Evolutionary conservation across 2,329 filamentous ascomycete genomes (phyloP), one percentile per base, ranked within the genome.

Genomic region (Graphilbum ipis-grandicollis): DNA sequence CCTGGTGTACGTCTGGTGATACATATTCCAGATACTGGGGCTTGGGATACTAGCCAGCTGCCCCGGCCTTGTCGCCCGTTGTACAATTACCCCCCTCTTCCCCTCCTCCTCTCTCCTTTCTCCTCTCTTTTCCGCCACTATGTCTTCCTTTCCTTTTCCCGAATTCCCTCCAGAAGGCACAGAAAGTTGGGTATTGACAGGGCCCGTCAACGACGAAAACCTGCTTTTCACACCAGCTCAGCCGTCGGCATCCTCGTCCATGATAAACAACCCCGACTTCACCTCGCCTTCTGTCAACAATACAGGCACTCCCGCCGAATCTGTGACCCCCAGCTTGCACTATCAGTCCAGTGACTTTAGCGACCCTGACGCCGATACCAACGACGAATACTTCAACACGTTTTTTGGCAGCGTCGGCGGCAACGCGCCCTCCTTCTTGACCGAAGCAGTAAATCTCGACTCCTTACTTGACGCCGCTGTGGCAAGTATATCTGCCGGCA

Each of bases 311-410:
- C 66, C 67, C 10, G 60, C 60, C 43, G 66, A 64, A 41, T 68
- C 66, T 13, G 52, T 59, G 35, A 59, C 55, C 19, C 48, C 59
- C 31, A 64, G 62, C 43, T 40, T 55, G 35, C 54, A 63, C 43
- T 68, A 65, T 43, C 63, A 63, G 44, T 50, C 61, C 4, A 68
- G 65, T 51, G 63, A 68, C 43, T 59, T 54, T 44, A 54, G 56
- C 42, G 67, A 63, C 23, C 43, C 50, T 31, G 46, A 59, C 32
- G 48, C 30, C 10, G 41, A 34, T 14, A 23, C 59, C 34, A 57
- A 61, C 39, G 66, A 72, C 43, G 33, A 19, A 36, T 41, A 28
- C 30, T 39, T 37, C 35, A 38, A 44, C 40, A 60, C 63, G 13
- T 68, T 68, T 53, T 65, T 65, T 39, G 62, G 61, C 38, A 54